phyloP scores from a whole-genome alignment of 2,329 filamentous ascomycete species.

The Parastagonospora avenae region DNA sequence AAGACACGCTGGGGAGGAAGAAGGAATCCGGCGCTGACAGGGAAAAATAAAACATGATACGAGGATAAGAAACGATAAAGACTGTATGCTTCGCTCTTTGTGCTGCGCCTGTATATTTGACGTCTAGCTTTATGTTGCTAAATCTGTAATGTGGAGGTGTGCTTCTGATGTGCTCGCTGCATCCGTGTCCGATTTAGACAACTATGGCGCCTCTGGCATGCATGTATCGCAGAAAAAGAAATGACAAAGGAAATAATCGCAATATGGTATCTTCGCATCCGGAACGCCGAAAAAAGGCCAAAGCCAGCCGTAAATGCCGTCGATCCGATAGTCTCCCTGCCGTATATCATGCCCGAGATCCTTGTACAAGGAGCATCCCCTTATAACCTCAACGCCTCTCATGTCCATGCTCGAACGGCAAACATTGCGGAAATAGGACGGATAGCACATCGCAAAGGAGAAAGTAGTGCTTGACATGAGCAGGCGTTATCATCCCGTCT shows the following conservation, averaged over 20 bases:
- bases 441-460: no score
- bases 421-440: no score
- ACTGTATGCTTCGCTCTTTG: no score
- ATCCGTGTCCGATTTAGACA: background rate
- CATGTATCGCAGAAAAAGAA: background rate
- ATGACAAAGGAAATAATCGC: background rate
- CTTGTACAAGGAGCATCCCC: no score
- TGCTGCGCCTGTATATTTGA: no score
- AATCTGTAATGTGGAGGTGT: no score
- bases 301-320: background rate
- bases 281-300: background rate
- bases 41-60: background rate
- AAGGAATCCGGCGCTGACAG: background rate
- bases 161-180: no score
- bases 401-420: no score
- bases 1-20: constrained; percentile 2
- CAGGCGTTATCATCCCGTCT: background rate
- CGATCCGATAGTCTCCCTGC: no score
- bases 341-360: no score
- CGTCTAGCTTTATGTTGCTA: no score
- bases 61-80: no score
- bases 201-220: background rate
- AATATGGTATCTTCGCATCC: background rate
- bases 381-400: background rate
- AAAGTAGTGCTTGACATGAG: background rate